Conservation (phyloP, 192 early-diverging fungal genomes). For the Polychytrium aggregatum region DNA sequence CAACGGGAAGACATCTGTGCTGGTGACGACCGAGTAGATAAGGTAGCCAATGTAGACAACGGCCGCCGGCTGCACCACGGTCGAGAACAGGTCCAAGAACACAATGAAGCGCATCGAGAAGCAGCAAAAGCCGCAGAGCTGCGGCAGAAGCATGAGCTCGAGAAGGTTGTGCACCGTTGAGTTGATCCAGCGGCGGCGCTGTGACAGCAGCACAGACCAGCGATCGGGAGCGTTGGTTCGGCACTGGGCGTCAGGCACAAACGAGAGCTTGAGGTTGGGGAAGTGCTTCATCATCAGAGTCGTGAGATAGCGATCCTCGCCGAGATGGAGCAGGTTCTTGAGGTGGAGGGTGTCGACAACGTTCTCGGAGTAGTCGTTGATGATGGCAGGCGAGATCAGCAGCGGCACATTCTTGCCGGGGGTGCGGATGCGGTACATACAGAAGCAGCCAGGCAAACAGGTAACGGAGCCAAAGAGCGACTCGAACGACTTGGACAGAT, state of each 20-base stretch:
- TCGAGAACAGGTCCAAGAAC: constrained; percentile 89
- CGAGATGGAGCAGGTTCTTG: constrained; percentile 96
- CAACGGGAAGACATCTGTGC: constrained; percentile 51
- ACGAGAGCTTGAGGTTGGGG: constrained; percentile 90
- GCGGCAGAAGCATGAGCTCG: constrained; percentile 84
- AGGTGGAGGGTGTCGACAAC: constrained; percentile 93
- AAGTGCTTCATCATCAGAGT: constrained; percentile 85
- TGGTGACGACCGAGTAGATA: constrained; percentile 29
- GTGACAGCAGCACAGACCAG: constrained; percentile 87
- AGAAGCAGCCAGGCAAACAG: constrained; percentile 96
- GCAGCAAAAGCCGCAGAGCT: constrained; percentile 97
- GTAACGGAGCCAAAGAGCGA: constrained; percentile 98
- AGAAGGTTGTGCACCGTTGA: constrained; percentile 98
- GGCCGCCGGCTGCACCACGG: constrained; percentile 84
- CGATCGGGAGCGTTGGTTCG: constrained; percentile 89
- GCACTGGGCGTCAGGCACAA: constrained; percentile 86
- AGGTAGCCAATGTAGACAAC: constrained; percentile 79
- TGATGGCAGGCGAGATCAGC: constrained; percentile 76
- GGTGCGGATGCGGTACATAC: constrained; percentile 95
- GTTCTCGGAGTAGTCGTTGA: constrained; percentile 90
- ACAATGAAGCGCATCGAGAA: constrained; percentile 99
- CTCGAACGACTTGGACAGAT: constrained; percentile 96
- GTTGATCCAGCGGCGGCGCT: constrained; percentile 99
- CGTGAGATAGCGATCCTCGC: constrained; percentile 94
- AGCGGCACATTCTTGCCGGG: constrained; percentile 83